Evolutionary conservation across 352 stramenopile genomes (phyloP), one percentile per base, ranked within the genome.

Genomic region (Globisporangium paddicum): DNA sequence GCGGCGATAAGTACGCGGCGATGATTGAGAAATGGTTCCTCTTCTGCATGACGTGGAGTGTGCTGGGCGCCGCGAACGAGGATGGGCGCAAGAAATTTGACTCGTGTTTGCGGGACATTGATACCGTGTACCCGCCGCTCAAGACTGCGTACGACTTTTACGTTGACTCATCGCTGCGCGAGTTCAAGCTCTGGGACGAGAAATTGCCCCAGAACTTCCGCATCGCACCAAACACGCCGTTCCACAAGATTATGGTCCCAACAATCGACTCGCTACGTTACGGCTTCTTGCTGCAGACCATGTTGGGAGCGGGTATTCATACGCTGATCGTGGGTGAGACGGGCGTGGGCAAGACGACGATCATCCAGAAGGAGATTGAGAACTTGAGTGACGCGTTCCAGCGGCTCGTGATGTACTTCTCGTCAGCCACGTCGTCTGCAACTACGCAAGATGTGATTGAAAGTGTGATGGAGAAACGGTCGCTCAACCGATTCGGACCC

Each of bases 81-180:
- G 83, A 93, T 13, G 84, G 87, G 0, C 78, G 87, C 2, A 92
- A 89, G 51, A 89, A 86, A 37, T 86, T 96, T 19, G 85, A 94
- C 58, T 80, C 87, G 49, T 98, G 83, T 41, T 41, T 98, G 25
- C 87, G 90, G 4, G 93, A 98, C 55, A 93, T 98, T 55, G 92
- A 97, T 57, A 92, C 90, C 0, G 72, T 96, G 30, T 98, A 97
- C 54, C 93, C 93, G 34, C 90, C 92, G 21, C 73, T 94, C 2
- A 93, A 96, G 60, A 98, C 87, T 10, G 79, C 93, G 0, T 98
- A 98, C 66, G 93, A 98, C 62, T 98, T 97, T 61, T 97, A 77
- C 28, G 79, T 98, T 19, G 93, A 98, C 59, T 59, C 79, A 11
- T 67, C 78, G 35, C 69, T 64, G n/a, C 69, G 72, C 6, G 86